Evolutionary conservation across 139 green algal species (phyloP), one percentile per base, ranked within the genome.

Genomic region (Chlamydomonas schloesseri): DNA sequence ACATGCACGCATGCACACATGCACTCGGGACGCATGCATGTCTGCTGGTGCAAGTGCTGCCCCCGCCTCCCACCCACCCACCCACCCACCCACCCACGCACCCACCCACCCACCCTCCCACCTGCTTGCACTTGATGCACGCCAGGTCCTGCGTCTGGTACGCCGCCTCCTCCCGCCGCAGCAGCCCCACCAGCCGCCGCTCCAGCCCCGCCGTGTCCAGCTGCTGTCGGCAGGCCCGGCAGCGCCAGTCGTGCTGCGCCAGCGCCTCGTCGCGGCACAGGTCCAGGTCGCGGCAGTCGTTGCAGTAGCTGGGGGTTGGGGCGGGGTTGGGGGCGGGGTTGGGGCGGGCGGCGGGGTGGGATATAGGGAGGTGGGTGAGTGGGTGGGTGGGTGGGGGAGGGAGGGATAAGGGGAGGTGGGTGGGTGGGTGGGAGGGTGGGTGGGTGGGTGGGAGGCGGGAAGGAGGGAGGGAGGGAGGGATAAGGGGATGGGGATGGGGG

Each of bases 281-380:
- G 93, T 99, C 97, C 87, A 99, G 89, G 87, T 99, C 96, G 4
- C 91, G 89, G 87, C 95, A 97, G 93, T 97, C 93, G 79, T 97
- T 97, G 95, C 97, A 99, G 73, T 92, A 91, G 69, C 81, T 93
- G 94, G 36, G 60, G 76, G 2, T 26, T 5, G 5, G 17, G 24
- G 29, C 28, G 3, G 76, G 76, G 76, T 24, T 37, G 26, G 42
- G 42, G 28, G 0, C 26, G 37, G 37, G 23, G 18, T 31, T 37
- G 23, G 71, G 28, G 15, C 14, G 71, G 42, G 24, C 6, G 14
- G 33, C 3, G 34, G 34, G 34, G 11, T 17, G 69, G 69, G 13
- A 17, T 33, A 18, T n/a, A 74, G 34, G 69, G 69, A n/a, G 13
- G 69, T 55, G 34, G 34, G 69, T 15, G 14, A 34, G 53, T 58